Evolutionary conservation across 805 yeast species (phyloP), one percentile per base, ranked within the genome.

Genomic region (Saturnispora serradocipensis): DNA sequence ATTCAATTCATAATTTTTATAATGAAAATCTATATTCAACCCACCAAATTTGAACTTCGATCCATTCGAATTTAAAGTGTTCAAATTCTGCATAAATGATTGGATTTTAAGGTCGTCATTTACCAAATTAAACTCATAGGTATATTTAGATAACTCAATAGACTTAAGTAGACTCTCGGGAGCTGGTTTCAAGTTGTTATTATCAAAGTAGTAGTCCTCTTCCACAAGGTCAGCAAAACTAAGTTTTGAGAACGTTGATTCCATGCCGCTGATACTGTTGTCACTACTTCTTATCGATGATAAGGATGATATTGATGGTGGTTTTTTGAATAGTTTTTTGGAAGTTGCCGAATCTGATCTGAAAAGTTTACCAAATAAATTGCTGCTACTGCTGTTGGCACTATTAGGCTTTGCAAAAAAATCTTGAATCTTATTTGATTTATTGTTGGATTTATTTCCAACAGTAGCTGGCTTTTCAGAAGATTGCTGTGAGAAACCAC

Each of bases 91-190:
- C 16, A 56, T 28, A 20, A 54, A 52, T 2, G 49, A 40, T 36
- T 53, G 58, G 5, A 65, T 34, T 45, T 62, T 65, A 7, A 18
- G 5, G 10, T 64, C 68, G 48, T 65, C 59, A 40, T 52, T 53
- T 5, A 59, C 58, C 18, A 67, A 46, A 42, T 56, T 61, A 48
- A 65, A 67, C 52, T 62, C 62, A 56, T 51, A 66, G 5, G 16
- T 7, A 5, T 60, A 58, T 18, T 42, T 51, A 10, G 52, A 24
- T 22, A 61, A 50, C 18, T 64, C 66, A 2, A 60, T 60, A 5
- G 60, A 58, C 42, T 58, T 59, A 44, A 61, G 64, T 43, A 67
- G 63, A 36, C 80, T 59, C 54, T 76, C 80, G 3, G 78, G 78
- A 6, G 80, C 79, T 3, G 49, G 49, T 7, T 30, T 9, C 15